These are phyloP conservation scores for Venturia nashicola DNA, from an alignment of 2,329 filamentous ascomycete genomes.

Conservation along the genomic window DNA sequence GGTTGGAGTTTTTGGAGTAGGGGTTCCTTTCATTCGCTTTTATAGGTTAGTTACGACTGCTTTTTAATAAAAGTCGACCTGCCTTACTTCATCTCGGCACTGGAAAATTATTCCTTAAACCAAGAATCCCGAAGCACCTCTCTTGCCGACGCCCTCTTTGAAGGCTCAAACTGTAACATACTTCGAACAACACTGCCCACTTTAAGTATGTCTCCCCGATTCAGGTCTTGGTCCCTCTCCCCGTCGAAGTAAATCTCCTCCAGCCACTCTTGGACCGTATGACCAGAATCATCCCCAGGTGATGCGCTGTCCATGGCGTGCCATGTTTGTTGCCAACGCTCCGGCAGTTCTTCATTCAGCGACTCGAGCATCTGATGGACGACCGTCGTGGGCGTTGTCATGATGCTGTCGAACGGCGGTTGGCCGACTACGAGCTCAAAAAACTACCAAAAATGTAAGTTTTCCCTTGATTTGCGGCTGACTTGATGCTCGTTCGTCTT, in stretches of 20 bases:
- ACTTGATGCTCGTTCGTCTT: not conserved
- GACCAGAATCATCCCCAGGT: slow-evolving; percentile 12
- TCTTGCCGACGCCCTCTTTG: slow-evolving; percentile 13
- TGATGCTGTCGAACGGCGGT: slow-evolving; percentile 25
- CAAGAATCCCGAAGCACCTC: slow-evolving; percentile 15
- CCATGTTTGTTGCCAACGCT: slow-evolving; percentile 21
- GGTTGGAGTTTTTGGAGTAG: no score
- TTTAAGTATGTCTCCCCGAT: slow-evolving; percentile 13
- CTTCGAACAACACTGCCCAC: slow-evolving; percentile 14
- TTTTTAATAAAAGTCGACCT: no score
- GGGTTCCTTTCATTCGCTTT: no score
- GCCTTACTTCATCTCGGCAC: no score
- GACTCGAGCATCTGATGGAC: slow-evolving; percentile 26
- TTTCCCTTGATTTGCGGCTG: not conserved
- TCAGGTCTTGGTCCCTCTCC: slow-evolving; percentile 14
- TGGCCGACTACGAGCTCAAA: slow-evolving; percentile 29
- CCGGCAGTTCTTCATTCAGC: slow-evolving; percentile 21
- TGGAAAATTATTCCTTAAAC: slow-evolving; percentile 10
- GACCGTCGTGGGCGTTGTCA: slow-evolving; percentile 22
- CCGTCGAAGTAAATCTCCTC: slow-evolving; percentile 27
- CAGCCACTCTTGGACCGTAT: slow-evolving; percentile 24
- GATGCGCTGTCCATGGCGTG: slow-evolving; percentile 15
- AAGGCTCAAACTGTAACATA: slow-evolving; percentile 15
- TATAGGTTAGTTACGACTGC: no score
- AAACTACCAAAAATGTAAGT: slow-evolving; percentile 16